Base-by-base conservation (phyloP, 2,329 filamentous ascomycete genomes). In the Tetracladium maxilliforme region DNA sequence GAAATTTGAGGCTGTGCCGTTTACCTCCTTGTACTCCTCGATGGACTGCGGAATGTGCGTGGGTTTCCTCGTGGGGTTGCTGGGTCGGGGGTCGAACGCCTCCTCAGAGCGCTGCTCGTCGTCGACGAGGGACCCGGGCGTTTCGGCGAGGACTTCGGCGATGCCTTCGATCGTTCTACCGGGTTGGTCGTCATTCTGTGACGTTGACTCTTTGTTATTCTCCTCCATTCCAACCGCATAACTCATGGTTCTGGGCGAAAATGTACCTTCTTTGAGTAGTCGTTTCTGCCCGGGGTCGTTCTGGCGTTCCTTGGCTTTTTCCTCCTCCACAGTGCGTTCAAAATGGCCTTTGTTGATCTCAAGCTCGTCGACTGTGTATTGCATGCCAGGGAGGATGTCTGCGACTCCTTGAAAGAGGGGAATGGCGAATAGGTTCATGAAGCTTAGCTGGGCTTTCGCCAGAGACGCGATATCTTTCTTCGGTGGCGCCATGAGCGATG, bases 391-490 rank as follows among this genome's bases (percentile, higher is more conserved):
- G 42, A 95, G 65, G 18, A 95, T 68, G 38, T 92, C 80, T 16
- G 81, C 73, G 6, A 95, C 76, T 6, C 79, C 81, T 43, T 84
- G 73, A 44, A 98, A 98, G 0, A 98, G 64, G 2, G 90, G 90
- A 24, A 86, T 71, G 10, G 87, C 90, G 47, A 95, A 95, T 40
- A 94, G 69, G 36, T 83, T 90, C 81, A 95, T 94, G 52, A 98
- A 98, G 14, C 82, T 78, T 27, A 94, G 45, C 51, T 98, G 90
- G 6, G 84, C 79, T 37, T 81, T 83, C 34, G 73, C 80, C 26
- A 94, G 63, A 28, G 87, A 86, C 33, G 83, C 60, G 16, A 79
- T 62, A 39, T 94, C 86, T 39, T 86, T 81, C 30, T 82, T 73
- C 20, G 90, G 83, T 4, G 77, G 73, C 2, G 86, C 74, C 40